These are phyloP conservation scores for Trichoderma hamatum DNA, from an alignment of 2,329 filamentous ascomycete species.

Conservation along the genomic window DNA sequence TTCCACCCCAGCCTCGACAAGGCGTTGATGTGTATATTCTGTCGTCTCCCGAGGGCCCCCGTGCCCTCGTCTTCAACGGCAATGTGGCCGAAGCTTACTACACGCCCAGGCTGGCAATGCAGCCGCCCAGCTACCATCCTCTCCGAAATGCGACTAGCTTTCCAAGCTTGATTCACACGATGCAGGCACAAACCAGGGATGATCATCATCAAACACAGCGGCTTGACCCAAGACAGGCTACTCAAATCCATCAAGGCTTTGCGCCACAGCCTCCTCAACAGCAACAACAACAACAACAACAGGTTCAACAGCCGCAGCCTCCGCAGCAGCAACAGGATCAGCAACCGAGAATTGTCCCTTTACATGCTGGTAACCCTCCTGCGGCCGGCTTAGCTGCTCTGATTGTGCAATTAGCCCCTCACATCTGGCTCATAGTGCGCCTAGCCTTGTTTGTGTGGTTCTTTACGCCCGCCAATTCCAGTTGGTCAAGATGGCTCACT, in stretches of 20 bases:
- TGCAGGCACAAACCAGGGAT: constrained; percentile 18
- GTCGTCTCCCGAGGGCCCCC: constrained; percentile 62
- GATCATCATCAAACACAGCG: constrained; percentile 29
- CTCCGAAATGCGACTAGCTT: constrained; percentile 32
- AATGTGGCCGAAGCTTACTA: constrained; percentile 54
- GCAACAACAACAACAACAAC: constrained; percentile 29
- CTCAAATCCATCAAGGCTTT: constrained; percentile 29
- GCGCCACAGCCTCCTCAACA: constrained; percentile 32
- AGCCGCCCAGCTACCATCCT: constrained; percentile 35
- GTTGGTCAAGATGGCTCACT: constrained; percentile 62
- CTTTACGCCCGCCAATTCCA: constrained; percentile 61
- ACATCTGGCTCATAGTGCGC: constrained; percentile 63
- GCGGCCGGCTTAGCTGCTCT: constrained; percentile 40
- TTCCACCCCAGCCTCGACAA: constrained; percentile 34
- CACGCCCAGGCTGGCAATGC: constrained; percentile 46
- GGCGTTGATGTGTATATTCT: constrained; percentile 61
- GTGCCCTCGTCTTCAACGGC: constrained; percentile 59
- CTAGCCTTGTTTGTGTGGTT: constrained; percentile 65
- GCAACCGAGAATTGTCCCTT: constrained; percentile 31
- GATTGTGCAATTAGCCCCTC: constrained; percentile 54
- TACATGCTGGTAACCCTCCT: constrained; percentile 47
- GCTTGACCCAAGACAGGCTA: constrained; percentile 28
- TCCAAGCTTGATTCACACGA: constrained; percentile 23
- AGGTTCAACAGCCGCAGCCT: constrained; percentile 37
- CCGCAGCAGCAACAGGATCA: constrained; percentile 30